Evolutionary conservation across 306 rosid species (phyloP).

Genomic region (apple (Malus domestica)): ASM211411v1 NC_041791.1:24130001-24130500

Average conservation of each 20-base stretch:
- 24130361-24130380: conserved; percentile 9
- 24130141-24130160: neutral
- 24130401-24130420: neutral
- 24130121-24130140: neutral
- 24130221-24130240: neutral
- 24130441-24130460: neutral
- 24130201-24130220: neutral
- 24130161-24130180: neutral
- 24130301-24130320: neutral
- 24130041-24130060: neutral
- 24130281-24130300: neutral
- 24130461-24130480: neutral
- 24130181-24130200: neutral
- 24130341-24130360: conserved; percentile 10
- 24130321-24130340: neutral
- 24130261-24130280: neutral
- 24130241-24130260: neutral
- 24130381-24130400: neutral
- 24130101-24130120: neutral
- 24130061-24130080: neutral
- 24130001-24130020: neutral
- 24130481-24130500: neutral
- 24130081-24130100: neutral
- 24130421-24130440: neutral
- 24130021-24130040: neutral